Percentiles rank a stretch among this genome's conserved stretches.
phyloP scores from a whole-genome alignment of 805 yeast genomes.

The Cyberlindnera suaveolens region DNA sequence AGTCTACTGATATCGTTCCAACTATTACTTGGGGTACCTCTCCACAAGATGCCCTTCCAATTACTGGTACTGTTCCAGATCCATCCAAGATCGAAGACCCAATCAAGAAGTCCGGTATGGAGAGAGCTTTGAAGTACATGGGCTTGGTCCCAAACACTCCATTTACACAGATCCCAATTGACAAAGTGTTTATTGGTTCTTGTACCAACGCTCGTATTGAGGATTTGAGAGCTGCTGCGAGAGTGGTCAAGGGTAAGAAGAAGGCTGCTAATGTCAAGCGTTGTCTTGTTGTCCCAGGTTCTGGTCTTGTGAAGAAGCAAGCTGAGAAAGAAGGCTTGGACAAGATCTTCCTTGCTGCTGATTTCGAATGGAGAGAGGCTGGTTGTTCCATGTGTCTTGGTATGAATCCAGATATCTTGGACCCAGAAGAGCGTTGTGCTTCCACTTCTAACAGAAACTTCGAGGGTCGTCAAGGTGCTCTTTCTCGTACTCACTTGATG shows the following conservation, averaged over 20 bases:
- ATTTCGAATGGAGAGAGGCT: constrained; percentile 99
- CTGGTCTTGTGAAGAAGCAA: constrained; percentile 88
- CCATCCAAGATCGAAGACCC: constrained; percentile 72
- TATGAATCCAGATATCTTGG: constrained; percentile 96
- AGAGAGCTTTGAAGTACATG: constrained; percentile 87
- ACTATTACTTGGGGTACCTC: constrained; percentile 99
- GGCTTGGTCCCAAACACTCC: constrained; percentile 84
- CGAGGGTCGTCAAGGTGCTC: constrained; percentile 98
- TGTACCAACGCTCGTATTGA: constrained; percentile 98
- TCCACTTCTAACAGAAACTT: constrained; percentile 98
- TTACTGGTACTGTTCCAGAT: constrained; percentile 85
- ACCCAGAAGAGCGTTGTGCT: constrained; percentile 96
- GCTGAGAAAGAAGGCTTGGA: constrained; percentile 96
- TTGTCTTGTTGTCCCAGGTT: constrained; percentile 94
- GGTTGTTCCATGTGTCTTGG: constrained; percentile 99
- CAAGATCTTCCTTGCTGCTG: constrained; percentile 84
- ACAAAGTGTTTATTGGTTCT: constrained; percentile 95
- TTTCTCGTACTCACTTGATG: constrained; percentile 93
- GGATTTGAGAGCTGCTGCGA: constrained; percentile 93
- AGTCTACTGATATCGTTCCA: constrained; percentile 83
- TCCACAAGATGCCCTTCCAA: constrained; percentile 97
- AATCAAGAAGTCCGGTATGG: constrained; percentile 75
- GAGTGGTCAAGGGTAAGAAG: constrained; percentile 83
- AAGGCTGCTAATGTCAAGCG: constrained; percentile 75
- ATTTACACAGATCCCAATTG: constrained; percentile 66